Percentiles rank a stretch among this genome's conserved stretches.
Conservation (phyloP, 1,139 yeast species). For the Citeromyces siamensis region DNA sequence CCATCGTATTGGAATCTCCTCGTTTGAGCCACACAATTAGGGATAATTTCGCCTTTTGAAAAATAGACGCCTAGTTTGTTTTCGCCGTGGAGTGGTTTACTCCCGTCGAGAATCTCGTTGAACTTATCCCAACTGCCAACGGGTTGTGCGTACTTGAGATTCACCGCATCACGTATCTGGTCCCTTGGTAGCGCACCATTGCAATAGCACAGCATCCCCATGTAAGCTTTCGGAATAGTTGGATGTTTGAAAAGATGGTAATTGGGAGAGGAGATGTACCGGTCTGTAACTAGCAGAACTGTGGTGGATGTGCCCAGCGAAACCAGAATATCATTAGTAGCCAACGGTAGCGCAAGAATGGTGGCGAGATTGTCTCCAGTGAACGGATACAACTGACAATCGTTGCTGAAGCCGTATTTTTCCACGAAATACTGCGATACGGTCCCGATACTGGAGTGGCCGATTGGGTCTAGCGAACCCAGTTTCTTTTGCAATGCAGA, state of each 20-base stretch:
- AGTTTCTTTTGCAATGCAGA: constrained; percentile 31
- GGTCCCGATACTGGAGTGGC: constrained; percentile 24
- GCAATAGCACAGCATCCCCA: constrained; percentile 95
- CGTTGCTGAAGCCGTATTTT: constrained; percentile 45
- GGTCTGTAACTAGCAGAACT: constrained; percentile 66
- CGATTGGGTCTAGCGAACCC: constrained; percentile 38
- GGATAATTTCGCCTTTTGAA: constrained; percentile 84
- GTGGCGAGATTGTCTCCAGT: constrained; percentile 94
- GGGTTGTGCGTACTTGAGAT: constrained; percentile 25
- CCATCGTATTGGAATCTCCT: constrained; percentile 30
- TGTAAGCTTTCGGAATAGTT: constrained; percentile 58
- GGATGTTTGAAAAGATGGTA: constrained; percentile 87
- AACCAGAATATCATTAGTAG: constrained; percentile 63
- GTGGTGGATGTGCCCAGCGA: constrained; percentile 90
- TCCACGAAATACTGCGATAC: constrained; percentile 47
- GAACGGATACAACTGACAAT: constrained; percentile 49
- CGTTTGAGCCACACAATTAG: constrained; percentile 56
- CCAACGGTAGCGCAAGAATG: constrained; percentile 67
- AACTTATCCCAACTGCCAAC: constrained; percentile 50
- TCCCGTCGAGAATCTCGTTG: constrained; percentile 35
- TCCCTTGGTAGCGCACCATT: constrained; percentile 88
- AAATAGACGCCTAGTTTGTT: constrained; percentile 64
- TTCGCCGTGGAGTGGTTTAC: constrained; percentile 21
- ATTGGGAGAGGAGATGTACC: constrained; percentile 66
- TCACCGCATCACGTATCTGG: constrained; percentile 51